A percentile compares a stretch with the other conserved stretches of the same genome.
Conservation (phyloP, 164 flowering plant species). For the Euptelea pleiosperma region DNA sequence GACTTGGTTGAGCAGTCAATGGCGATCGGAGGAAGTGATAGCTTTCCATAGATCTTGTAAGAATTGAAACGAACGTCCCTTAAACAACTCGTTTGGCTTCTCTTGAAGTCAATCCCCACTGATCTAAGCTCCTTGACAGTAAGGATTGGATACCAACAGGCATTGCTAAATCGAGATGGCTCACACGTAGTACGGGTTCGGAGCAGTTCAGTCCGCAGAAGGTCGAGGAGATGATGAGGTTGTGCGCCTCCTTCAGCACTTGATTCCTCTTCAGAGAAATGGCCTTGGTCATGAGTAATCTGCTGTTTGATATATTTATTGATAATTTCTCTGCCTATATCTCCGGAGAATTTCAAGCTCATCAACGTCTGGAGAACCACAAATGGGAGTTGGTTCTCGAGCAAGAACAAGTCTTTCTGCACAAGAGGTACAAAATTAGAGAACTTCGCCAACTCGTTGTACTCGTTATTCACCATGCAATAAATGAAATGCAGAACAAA, state of each 20-base stretch:
- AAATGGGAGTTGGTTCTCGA: conserved; percentile 23
- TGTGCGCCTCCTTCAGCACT: not conserved
- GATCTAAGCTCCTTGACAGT: conserved; percentile 17
- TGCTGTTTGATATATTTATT: not conserved
- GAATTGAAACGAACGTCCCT: conserved; percentile 8
- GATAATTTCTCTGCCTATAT: not conserved
- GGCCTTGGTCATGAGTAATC: not conserved
- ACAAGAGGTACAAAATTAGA: not conserved
- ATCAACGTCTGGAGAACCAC: not conserved
- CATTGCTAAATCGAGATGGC: not conserved
- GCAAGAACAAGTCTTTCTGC: conserved; percentile 17
- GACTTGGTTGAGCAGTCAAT: conserved; percentile 4
- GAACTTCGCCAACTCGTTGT: not conserved
- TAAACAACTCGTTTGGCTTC: not conserved
- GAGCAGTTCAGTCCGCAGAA: conserved; percentile 1
- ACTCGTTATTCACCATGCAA: not conserved
- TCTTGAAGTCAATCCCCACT: conserved; percentile 16
- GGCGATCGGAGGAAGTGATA: conserved; percentile 12
- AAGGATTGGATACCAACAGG: not conserved
- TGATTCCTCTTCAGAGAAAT: not conserved
- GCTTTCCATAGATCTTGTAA: not conserved
- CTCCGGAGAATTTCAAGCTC: not conserved
- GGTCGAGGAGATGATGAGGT: conserved; percentile 10
- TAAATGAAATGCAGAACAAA: conserved; percentile 10
- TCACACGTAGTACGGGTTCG: not conserved